Base-by-base conservation (phyloP, 1,139 yeast genomes). In the Candida sojae region DNA sequence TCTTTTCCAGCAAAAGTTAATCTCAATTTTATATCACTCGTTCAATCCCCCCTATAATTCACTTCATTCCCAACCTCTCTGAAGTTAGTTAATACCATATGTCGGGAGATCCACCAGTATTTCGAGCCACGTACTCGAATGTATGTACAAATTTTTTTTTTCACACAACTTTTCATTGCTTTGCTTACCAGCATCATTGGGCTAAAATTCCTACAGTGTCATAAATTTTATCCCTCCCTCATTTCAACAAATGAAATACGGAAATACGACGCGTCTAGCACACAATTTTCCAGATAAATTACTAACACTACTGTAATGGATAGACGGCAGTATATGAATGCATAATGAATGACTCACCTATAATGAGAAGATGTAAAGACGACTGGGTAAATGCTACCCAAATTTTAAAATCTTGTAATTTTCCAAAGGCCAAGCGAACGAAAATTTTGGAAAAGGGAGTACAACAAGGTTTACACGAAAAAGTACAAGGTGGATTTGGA, bases 301-400 rank as follows among this genome's bases (percentile, higher is more conserved):
- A 38, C 40, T 43, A 41, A 41, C 43, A 41, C 10, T 21, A 26
- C 30, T 44, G 3, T 17, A 60, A 63, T 32, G 17, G 13, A 5
- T 52, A 68, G 73, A 68, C 71, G 17, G 93, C 93, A 48, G 98
- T 92, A 39, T 88, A 86, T 62, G 99, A 93, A 72, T 85, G 88
- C 58, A 76, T 84, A 35, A 84, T 86, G 58, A 83, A 87, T 48
- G 86, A 88, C 46, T 88, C 91, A 29, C 92, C 97, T 8, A 90
- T 93, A 25, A 93, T 93, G 99, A 83, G 97, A 65, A 76, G 98
- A 52, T 85, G 89, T 56, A 75, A 79, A 39, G 98, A 93, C 64
- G 91, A 90, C 50, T 91, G 97, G 96, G 96, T 92, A 47, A 93
- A 93, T 70, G 98, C 98, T n/a, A 93, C 99, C 25, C 98, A 93